Evolutionary conservation across 148 eudicot genomes (phyloP), one percentile per base, ranked within the genome.

Genomic region (Rhododendron mucronatum): DNA sequence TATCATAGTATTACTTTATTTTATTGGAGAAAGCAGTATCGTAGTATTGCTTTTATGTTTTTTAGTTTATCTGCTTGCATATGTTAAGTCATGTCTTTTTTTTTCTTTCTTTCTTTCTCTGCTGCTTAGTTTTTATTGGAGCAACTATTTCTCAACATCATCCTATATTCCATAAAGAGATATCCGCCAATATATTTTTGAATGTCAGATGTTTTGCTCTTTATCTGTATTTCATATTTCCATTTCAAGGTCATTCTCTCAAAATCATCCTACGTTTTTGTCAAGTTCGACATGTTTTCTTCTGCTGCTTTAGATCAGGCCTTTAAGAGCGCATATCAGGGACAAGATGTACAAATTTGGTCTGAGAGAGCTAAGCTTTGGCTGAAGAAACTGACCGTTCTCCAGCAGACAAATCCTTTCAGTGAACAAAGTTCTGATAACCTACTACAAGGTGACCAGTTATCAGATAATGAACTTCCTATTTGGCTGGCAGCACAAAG

Each of bases 401-500:
- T 88, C 63, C 88, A 88, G 82, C 88, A 92, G 83, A 78, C 89
- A 59, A 41, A 88, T 85, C 85, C 85, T 86, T 90, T 83, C 65
- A 87, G 90, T 86, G 89, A 88, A 78, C 85, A 90, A 89, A 85
- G 84, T 59, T 81, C 87, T 57, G 91, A 92, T 83, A 82, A 88
- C 23, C 45, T 47, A 61, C 53, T 86, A 35, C 88, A 86, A 81
- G 79, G 84, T 85, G 94, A 92, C 80, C 87, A 87, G 12, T 75
- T 88, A 82, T 87, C 89, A 21, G 90, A 91, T 71, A 82, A 30
- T 82, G 93, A 92, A 61, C 88, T 94, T 82, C 96, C 98, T 84
- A 92, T 96, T 77, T 94, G 96, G 96, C 88, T 92, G 83, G 99
- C 98, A 71, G 98, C 99, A 82, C 94, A 96, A 82, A 93, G 90